Base-by-base conservation (phyloP, 2,329 filamentous ascomycete genomes). In the Epichloe elymi region DNA sequence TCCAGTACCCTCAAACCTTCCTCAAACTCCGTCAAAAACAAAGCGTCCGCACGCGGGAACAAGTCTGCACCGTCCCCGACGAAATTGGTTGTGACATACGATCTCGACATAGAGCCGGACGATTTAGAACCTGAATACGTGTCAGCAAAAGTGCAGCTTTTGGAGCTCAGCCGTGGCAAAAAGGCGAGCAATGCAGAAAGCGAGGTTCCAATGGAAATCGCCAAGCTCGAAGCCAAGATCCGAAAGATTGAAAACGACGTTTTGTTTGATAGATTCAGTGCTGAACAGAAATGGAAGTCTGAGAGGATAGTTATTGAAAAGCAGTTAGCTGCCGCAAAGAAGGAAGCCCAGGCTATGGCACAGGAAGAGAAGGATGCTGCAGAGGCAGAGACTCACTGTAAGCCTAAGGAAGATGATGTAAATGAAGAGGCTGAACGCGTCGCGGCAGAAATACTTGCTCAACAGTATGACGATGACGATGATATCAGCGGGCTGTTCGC, bases 211-310 rank as follows among this genome's bases (percentile, higher is more conserved):
- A 64, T 77, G 20, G 76, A 79, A 54, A 71, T 82, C 42, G 75
- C 76, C 10, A 87, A 82, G 58, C 67, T 95, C 2, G 74, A 84
- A 40, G 80, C 82, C 15, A 94, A 90, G 62, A 70, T 96, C 39
- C 76, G 81, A 38, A 79, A 78, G 54, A 87, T 96, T 41, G 85
- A 93, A 60, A 84, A 80, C 26, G 86, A 91, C 61, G 73, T 88
- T 15, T 69, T 91, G 3, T 89, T 90, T 59, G 86, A 91, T 61
- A 76, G 75, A 52, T 72, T 75, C 44, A 65, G 77, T 36, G 86
- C 84, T 4, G 79, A 86, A 51, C 70, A 78, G 53, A 70, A 77
- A 58, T 90, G 86, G 86, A 77, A 74, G 53, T 64, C 70, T 5
- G 75, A 76, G 53, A 75, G 73, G 39, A 73, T 81, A 36, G 67